Conservation (phyloP, 495 filamentous ascomycete species). For the Penicillium flavigenum region DNA sequence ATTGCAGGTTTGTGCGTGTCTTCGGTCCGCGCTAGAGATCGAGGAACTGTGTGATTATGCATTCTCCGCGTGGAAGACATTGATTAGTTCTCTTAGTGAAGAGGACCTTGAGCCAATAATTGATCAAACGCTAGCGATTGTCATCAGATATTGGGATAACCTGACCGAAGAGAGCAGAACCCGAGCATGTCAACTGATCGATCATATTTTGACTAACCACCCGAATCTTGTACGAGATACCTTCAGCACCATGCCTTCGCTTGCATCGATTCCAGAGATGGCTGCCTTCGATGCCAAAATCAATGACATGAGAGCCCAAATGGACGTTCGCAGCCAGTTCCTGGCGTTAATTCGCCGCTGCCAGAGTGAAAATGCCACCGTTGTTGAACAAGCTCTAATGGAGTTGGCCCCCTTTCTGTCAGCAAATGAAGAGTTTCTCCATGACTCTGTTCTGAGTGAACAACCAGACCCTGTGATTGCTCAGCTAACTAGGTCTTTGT, state of each 20-base stretch:
- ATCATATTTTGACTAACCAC: constrained; percentile 63
- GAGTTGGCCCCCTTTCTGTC: constrained; percentile 74
- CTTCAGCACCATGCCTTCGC: constrained; percentile 72
- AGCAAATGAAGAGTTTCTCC: constrained; percentile 74
- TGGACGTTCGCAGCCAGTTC: constrained; percentile 62
- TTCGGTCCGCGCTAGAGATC: constrained; percentile 77
- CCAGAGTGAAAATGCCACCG: constrained; percentile 76
- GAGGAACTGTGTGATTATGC: constrained; percentile 70
- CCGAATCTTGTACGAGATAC: constrained; percentile 56
- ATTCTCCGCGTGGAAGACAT: constrained; percentile 78
- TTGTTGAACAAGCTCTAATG: constrained; percentile 73
- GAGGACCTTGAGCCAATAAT: constrained; percentile 76
- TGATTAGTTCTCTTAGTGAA: constrained; percentile 70
- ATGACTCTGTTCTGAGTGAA: constrained; percentile 77
- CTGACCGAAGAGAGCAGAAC: constrained; percentile 61
- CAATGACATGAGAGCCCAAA: constrained; percentile 57
- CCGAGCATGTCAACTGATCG: constrained; percentile 59
- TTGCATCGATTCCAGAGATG: constrained; percentile 69
- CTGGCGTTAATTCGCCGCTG: constrained; percentile 69
- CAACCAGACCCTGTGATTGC: constrained; percentile 77
- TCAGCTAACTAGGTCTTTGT: constrained; percentile 67
- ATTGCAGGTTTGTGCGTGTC: constrained; percentile 62
- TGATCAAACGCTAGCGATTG: constrained; percentile 83
- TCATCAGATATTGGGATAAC: constrained; percentile 73
- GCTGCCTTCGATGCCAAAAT: constrained; percentile 63